Percentiles rank a stretch among this genome's conserved stretches.
Conservation (phyloP, 176 grass and related monocot genomes). For the Otatea glauca region DNA sequence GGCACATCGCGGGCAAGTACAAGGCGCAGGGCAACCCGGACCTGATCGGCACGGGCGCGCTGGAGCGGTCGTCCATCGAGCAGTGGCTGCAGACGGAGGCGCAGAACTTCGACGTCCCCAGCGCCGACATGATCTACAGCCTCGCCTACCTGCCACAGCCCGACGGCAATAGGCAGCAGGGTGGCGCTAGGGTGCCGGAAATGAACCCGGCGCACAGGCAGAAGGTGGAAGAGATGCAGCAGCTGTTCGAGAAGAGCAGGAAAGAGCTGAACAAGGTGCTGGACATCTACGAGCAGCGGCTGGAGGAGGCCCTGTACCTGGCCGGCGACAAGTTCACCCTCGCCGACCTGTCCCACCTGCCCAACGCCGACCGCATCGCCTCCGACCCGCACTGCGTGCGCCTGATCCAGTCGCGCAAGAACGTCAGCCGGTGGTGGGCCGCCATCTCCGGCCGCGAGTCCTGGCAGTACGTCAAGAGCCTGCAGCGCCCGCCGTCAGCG, state of each 20-base stretch:
- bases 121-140: conserved; percentile 72
- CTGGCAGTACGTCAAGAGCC: conserved; percentile 67
- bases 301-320: conserved; percentile 58
- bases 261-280: conserved; percentile 65
- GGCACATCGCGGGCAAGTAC: conserved; percentile 75
- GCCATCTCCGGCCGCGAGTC: conserved; percentile 53
- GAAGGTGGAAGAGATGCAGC: conserved; percentile 46
- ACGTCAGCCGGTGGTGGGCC: conserved; percentile 70
- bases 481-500: conserved; percentile 56
- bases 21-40: conserved; percentile 54
- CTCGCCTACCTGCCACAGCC: conserved; percentile 47
- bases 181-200: neutral
- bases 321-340: conserved; percentile 77
- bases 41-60: conserved; percentile 67
- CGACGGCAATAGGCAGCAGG: neutral
- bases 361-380: conserved; percentile 70
- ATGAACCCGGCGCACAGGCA: conserved; percentile 42
- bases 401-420: conserved; percentile 55
- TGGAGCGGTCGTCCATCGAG: conserved; percentile 79
- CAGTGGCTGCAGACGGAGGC: conserved; percentile 93
- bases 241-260: conserved; percentile 55
- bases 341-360: conserved; percentile 88
- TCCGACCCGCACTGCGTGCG: conserved; percentile 38
- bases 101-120: conserved; percentile 75
- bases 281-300: conserved; percentile 82